Evolutionary conservation across 2,329 filamentous ascomycete genomes (phyloP).

Genomic region (Juglanconis oblonga): DNA sequence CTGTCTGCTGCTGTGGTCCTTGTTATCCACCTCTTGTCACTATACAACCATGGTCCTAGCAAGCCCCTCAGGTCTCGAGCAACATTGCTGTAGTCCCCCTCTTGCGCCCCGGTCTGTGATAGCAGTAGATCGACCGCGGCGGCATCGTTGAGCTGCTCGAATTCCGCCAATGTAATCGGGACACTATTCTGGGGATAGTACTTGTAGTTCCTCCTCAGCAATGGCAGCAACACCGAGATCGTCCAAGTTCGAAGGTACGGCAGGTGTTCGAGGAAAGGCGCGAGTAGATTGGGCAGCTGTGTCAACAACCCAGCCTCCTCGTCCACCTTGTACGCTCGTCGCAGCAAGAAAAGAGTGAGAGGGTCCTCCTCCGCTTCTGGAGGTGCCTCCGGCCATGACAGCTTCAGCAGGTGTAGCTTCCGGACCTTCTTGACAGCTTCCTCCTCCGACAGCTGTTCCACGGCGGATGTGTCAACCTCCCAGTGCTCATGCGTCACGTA

Average conservation of each 20-base stretch:
- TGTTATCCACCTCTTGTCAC: constrained; percentile 55
- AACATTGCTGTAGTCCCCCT: constrained; percentile 39
- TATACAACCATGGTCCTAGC: constrained; percentile 72
- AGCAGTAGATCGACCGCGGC: constrained; percentile 61
- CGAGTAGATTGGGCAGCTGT: constrained; percentile 64
- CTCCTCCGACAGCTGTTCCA: constrained; percentile 59
- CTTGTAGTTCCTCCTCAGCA: constrained; percentile 66
- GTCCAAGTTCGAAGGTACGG: constrained; percentile 65
- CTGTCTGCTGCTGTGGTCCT: constrained; percentile 20
- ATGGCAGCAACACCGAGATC: constrained; percentile 65
- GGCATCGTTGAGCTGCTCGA: constrained; percentile 58
- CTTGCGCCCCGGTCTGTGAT: constrained; percentile 46
- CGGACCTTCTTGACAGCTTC: constrained; percentile 62
- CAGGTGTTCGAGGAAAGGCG: constrained; percentile 64
- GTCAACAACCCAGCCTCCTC: constrained; percentile 67
- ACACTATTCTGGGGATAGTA: constrained; percentile 58
- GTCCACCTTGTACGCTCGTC: constrained; percentile 67
- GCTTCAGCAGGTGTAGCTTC: constrained; percentile 61
- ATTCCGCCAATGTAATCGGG: constrained; percentile 56
- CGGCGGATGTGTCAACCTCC: constrained; percentile 52
- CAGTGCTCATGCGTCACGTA: constrained; percentile 38
- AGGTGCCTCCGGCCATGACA: constrained; percentile 48
- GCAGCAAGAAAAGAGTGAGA: constrained; percentile 63
- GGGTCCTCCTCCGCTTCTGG: constrained; percentile 49
- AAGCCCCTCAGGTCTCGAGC: constrained; percentile 66